phyloP scores from a whole-genome alignment of 2,329 filamentous ascomycete species.

The Alternaria sp. region DNA sequence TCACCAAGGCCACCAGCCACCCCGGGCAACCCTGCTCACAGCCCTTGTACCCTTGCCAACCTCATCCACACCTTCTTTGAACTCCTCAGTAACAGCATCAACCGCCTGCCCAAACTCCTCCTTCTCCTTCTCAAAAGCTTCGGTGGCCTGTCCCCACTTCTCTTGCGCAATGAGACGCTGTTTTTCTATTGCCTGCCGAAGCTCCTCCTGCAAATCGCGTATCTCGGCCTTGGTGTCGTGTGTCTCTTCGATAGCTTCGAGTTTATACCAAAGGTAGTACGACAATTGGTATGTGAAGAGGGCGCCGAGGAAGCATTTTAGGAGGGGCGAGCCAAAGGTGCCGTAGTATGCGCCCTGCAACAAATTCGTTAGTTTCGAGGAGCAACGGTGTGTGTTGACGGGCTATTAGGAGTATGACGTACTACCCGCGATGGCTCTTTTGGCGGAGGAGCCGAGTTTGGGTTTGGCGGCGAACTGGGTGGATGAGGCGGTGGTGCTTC shows the following conservation, averaged over 20 bases:
- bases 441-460: slow-evolving; percentile 22
- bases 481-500: slow-evolving; percentile 21
- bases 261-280: slow-evolving; percentile 78
- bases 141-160: slow-evolving; percentile 16
- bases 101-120: slow-evolving; percentile 18
- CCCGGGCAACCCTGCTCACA: slow-evolving; percentile 25
- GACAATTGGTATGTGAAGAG: slow-evolving; percentile 80
- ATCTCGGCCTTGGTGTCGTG: slow-evolving; percentile 56
- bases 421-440: slow-evolving; percentile 34
- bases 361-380: not conserved
- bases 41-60: slow-evolving; percentile 22
- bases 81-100: slow-evolving; percentile 23
- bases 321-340: slow-evolving; percentile 75
- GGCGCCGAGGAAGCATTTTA: slow-evolving; percentile 77
- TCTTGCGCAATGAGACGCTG: slow-evolving; percentile 22
- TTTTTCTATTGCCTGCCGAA: slow-evolving; percentile 31
- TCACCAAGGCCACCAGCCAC: slow-evolving; percentile 41
- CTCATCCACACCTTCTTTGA: slow-evolving; percentile 26
- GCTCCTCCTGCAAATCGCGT: slow-evolving; percentile 30
- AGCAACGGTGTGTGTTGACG: not conserved
- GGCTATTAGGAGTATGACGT: slow-evolving; percentile 16
- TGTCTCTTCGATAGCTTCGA: slow-evolving; percentile 76
- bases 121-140: slow-evolving; percentile 21
- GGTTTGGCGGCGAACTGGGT: slow-evolving; percentile 23
- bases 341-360: slow-evolving; percentile 72